Conservation (phyloP, 2,329 filamentous ascomycete genomes). For the Botrytis squamosa region DNA sequence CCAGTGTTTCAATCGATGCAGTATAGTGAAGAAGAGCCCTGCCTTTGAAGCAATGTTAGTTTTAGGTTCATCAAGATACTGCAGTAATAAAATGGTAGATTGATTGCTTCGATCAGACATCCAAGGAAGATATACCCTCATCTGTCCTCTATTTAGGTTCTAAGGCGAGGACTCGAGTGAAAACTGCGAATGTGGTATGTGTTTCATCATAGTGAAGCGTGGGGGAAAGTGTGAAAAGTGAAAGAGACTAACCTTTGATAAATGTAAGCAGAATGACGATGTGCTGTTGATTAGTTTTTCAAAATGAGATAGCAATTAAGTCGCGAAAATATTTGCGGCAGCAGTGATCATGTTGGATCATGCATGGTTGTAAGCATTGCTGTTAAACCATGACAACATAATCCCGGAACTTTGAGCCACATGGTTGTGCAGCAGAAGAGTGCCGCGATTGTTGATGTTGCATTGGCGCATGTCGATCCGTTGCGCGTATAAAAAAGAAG, state of each 20-base stretch:
- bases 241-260: slow-evolving; percentile 22
- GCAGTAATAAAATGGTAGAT: not conserved
- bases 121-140: slow-evolving; percentile 73
- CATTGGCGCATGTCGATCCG: slow-evolving; percentile 2
- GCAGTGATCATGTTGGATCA: not conserved
- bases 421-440: slow-evolving; percentile 10
- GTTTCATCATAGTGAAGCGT: slow-evolving; percentile 63
- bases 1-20: not conserved
- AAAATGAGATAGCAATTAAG: not conserved
- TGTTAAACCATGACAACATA: slow-evolving; percentile 7
- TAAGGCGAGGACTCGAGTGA: slow-evolving; percentile 67
- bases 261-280: not conserved
- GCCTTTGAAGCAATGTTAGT: slow-evolving; percentile 17
- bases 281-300: not conserved
- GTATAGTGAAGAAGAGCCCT: not conserved
- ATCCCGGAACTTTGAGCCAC: not conserved
- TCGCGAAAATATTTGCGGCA: not conserved
- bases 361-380: slow-evolving; percentile 5
- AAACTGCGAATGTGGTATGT: slow-evolving; percentile 84
- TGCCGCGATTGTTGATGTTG: not conserved
- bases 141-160: slow-evolving; percentile 64
- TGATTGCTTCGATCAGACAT: slow-evolving; percentile 59
- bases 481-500: not conserved
- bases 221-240: slow-evolving; percentile 17
- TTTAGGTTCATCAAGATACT: not conserved